Conservation (phyloP, 257 asterid genomes). For the Buddleja alternifolia region DNA sequence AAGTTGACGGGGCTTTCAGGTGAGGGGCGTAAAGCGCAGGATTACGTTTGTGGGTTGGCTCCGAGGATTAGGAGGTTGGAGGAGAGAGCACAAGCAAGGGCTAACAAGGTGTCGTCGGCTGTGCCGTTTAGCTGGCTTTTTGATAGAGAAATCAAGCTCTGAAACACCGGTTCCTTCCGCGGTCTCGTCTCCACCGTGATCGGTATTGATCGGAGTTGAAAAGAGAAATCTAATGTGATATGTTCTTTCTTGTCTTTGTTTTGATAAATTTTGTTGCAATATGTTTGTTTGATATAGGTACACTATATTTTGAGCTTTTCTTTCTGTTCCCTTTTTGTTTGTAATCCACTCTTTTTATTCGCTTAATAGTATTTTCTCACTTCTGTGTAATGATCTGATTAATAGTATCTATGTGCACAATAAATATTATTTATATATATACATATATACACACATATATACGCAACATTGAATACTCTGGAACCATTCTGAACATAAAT, state of each 20-base stretch:
- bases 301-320: constrained; percentile 27
- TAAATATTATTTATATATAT: no score
- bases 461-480: no score
- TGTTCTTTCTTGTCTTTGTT: background rate
- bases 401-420: no score
- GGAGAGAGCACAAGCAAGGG: constrained; percentile 57
- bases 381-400: no score
- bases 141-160: constrained; percentile 47
- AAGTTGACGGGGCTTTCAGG: constrained; percentile 58
- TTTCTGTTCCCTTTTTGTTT: no score
- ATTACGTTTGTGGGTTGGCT: constrained; percentile 53
- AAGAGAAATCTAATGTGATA: constrained; percentile 19
- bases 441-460: no score
- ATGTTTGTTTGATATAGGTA: constrained; percentile 27
- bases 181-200: background rate
- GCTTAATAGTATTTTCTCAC: no score
- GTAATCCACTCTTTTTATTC: no score
- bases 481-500: no score
- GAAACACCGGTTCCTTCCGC: constrained; percentile 25
- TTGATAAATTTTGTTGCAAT: background rate
- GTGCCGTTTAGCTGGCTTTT: constrained; percentile 59
- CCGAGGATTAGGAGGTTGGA: constrained; percentile 54
- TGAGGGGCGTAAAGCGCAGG: constrained; percentile 61
- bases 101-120: constrained; percentile 35
- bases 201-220: constrained; percentile 4